A percentile compares a stretch with the other conserved stretches of the same genome.
Conservation (phyloP, 495 filamentous ascomycete genomes). For the Podospora australis region DNA sequence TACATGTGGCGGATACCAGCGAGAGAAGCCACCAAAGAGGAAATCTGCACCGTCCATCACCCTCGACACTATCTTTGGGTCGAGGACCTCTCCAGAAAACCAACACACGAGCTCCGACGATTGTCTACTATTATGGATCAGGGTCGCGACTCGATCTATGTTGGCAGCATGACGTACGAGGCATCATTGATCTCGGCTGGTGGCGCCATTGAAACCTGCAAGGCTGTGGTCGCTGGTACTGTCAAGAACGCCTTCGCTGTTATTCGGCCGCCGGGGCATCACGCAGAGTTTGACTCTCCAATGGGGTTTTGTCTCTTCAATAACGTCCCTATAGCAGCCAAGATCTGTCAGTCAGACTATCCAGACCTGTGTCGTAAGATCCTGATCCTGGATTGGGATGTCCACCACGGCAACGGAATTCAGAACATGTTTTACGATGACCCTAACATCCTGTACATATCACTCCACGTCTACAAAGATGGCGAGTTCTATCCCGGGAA, state of each 20-base stretch:
- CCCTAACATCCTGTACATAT: slow-evolving; percentile 93
- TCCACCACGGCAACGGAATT: slow-evolving; percentile 86
- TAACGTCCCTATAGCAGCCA: slow-evolving; percentile 87
- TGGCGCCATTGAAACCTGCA: slow-evolving; percentile 89
- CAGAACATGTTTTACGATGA: slow-evolving; percentile 93
- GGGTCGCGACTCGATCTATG: slow-evolving; percentile 79
- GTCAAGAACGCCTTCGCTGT: slow-evolving; percentile 94
- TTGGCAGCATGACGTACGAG: slow-evolving; percentile 73
- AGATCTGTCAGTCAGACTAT: slow-evolving; percentile 69
- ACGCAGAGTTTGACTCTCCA: slow-evolving; percentile 75
- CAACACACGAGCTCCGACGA: slow-evolving; percentile 55
- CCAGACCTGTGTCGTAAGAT: slow-evolving; percentile 78
- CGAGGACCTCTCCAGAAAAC: slow-evolving; percentile 44
- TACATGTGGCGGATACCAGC: slow-evolving; percentile 72
- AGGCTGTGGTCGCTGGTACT: slow-evolving; percentile 67
- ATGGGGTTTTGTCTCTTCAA: slow-evolving; percentile 98
- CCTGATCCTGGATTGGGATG: slow-evolving; percentile 92
- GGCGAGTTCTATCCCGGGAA: slow-evolving; percentile 82
- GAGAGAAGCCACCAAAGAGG: slow-evolving; percentile 64
- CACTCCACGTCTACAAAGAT: slow-evolving; percentile 79
- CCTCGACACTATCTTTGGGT: slow-evolving; percentile 73
- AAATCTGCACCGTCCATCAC: slow-evolving; percentile 73
- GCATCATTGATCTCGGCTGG: slow-evolving; percentile 81
- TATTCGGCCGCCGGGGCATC: slow-evolving; percentile 90
- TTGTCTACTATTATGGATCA: slow-evolving; percentile 52